Evolutionary conservation across 1,284 basidiomycete genomes (phyloP).

Genomic region (Pyrrhoderma noxium): DNA sequence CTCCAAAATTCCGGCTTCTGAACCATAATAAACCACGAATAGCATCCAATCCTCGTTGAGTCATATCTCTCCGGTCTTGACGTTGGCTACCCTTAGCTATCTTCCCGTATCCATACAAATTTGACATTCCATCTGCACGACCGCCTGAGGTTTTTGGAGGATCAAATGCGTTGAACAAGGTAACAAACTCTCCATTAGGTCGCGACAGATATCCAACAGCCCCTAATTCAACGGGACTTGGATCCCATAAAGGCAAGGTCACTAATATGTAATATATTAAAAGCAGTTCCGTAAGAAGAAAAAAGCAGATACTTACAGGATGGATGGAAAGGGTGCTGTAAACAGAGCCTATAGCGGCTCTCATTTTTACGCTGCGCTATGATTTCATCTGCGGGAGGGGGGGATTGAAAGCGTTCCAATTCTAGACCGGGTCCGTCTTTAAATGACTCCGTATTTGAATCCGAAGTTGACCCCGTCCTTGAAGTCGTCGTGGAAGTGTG

Average conservation of each 20-base stretch:
- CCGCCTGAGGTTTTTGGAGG: constrained; percentile 36
- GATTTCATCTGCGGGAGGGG: constrained; percentile 38
- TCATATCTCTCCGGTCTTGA: constrained; percentile 45
- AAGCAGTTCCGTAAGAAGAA: neutral
- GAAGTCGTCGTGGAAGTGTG: constrained; percentile 14
- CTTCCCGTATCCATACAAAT: constrained; percentile 48
- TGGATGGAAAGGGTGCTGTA: constrained; percentile 61
- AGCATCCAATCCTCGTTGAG: constrained; percentile 50
- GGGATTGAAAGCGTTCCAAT: constrained; percentile 33
- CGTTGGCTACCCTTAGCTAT: constrained; percentile 38
- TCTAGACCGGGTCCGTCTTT: constrained; percentile 19
- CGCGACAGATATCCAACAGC: constrained; percentile 66
- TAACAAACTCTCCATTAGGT: constrained; percentile 55
- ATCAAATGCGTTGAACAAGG: constrained; percentile 58
- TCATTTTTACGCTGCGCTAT: constrained; percentile 46
- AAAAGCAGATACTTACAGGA: constrained; percentile 42
- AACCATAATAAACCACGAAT: constrained; percentile 46
- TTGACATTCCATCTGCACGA: constrained; percentile 34
- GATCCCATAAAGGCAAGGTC: constrained; percentile 64
- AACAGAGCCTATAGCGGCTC: constrained; percentile 50
- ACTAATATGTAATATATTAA: constrained; percentile 35
- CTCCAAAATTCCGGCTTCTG: constrained; percentile 30
- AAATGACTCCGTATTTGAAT: constrained; percentile 21
- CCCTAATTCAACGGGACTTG: constrained; percentile 51
- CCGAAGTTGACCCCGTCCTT: constrained; percentile 15